Base-by-base conservation (phyloP, 345 rosid genomes). In the Hibiscus syriacus region DNA sequence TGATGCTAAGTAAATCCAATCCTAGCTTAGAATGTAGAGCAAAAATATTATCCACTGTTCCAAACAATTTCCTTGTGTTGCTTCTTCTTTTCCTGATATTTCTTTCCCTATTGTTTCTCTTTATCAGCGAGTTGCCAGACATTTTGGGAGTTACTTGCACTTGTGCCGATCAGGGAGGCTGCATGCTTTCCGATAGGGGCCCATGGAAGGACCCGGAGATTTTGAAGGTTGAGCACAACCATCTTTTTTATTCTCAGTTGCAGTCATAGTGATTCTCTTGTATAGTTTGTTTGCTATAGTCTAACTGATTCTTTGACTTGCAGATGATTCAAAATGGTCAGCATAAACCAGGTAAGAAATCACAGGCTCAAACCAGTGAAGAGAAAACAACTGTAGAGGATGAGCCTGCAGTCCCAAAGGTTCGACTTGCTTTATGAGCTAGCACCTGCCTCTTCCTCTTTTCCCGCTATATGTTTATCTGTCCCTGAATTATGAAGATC, bases 171-270 rank as follows among this genome's bases (percentile, higher is more conserved):
- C 74, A 74, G 20, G 96, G 99, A 57, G 97, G 99, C 4, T 94
- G 99, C 55, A 80, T 91, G 91, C 86, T 79, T 49, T 91, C 97
- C 62, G 96, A 94, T 78, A 94, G 89, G 79, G 99, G 99, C 34
- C 97, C 97, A 25, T 94, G 97, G 99, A 87, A 87, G 29, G 77
- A 91, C 69, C 76, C 79, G 19, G 92, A 86, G 68, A 78, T 89
- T 68, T 22, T 94, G 77, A 85, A 83, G 96, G 99, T 93, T 48
- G 55, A 43, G 6, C 55, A 64, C 25, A 4, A 45, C 9, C 36
- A 22, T 41, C 9, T 41, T 41, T n/a, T 14, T 14, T 6, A 12
- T 3, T 17, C 38, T 25, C 39, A 14, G 19, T 22, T 29, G 69
- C 68, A 9, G 3, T 41, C 61, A 9, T 67, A 26, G 25, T 13